phyloP scores from a whole-genome alignment of 208 protist genomes.

The Trypanosoma conorhini region DNA sequence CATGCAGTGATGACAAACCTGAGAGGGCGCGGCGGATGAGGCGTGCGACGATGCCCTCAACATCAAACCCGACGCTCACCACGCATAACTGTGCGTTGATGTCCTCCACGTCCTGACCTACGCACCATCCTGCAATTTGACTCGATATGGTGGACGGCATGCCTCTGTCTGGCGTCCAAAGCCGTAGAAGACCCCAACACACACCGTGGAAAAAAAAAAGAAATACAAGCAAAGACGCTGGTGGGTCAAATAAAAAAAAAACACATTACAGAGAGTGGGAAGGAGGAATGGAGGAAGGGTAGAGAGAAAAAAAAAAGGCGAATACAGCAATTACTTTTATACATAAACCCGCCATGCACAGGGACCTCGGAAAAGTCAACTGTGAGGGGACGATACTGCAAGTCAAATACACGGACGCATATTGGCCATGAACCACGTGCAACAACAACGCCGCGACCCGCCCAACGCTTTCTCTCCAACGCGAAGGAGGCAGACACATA shows the following conservation, averaged over 20 bases:
- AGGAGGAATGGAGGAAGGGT: neutral
- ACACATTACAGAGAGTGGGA: neutral
- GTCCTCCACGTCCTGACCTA: conserved; percentile 33
- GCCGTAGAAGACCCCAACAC: neutral
- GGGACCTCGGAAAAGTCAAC: neutral
- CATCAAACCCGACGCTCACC: conserved; percentile 59
- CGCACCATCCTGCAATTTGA: conserved; percentile 42
- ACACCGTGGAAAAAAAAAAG: conserved; percentile 3
- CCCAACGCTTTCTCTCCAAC: neutral
- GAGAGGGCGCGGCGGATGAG: conserved; percentile 15
- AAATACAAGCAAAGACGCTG: no score
- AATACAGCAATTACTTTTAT: neutral
- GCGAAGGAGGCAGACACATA: neutral
- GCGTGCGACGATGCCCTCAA: conserved; percentile 47
- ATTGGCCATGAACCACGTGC: neutral
- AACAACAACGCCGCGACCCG: neutral
- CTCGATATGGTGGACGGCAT: conserved; percentile 23
- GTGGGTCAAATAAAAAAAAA: conserved; percentile 17
- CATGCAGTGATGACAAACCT: conserved; percentile 41
- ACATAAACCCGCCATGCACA: neutral
- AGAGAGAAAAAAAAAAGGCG: neutral
- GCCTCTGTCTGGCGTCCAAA: conserved; percentile 7
- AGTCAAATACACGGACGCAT: neutral
- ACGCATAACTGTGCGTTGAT: conserved; percentile 67
- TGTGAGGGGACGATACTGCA: neutral